Base-by-base conservation (phyloP, 495 filamentous ascomycete species). In the Tricharina praecox region DNA sequence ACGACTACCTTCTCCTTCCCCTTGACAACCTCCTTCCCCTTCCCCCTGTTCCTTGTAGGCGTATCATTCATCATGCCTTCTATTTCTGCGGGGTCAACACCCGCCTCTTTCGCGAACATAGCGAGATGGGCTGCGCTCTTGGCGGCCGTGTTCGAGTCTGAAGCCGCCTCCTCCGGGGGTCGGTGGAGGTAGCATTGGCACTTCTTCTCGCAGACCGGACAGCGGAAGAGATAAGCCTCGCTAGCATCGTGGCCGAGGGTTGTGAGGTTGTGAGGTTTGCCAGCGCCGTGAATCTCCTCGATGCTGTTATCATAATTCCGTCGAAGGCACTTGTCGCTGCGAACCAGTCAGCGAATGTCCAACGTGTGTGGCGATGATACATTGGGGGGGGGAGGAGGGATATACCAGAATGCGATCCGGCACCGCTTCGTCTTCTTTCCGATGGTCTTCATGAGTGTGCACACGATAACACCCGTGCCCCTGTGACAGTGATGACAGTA, bases 351-450 rank as follows among this genome's bases (percentile, higher is more conserved):
- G 13, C 13, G 10, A 19, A 24, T 20, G 11, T 30, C 8, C 7
- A 20, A 38, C 20, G 16, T 2, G 16, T 19, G n/a, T 16, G 7
- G 15, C 7, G 20, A 9, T 32, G 13, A 34, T 5, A 35, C 3
- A 38, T 13, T 13, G 18, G 15, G 43, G 23, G 24, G 26, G 37
- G 40, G 33, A 10, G 10, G 21, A 18, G 48, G 21, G 10, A 43
- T 47, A 35, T 45, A 55, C 53, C 53, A 55, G 15, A 55, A 55
- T 9, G 47, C 8, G 35, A 54, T 55, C 9, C 47, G 32, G 9
- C 53, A 56, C 23, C 53, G 48, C 11, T 55, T 52, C 15, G 40
- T 54, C 25, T 55, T 56, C 48, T 55, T 56, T 3, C 52, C 53
- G 9, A 41, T 45, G 5, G 41, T 40, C 3, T 19, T 9, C 23